Conservation (phyloP, 2,329 filamentous ascomycete genomes). For the Macrophomina tecta region DNA sequence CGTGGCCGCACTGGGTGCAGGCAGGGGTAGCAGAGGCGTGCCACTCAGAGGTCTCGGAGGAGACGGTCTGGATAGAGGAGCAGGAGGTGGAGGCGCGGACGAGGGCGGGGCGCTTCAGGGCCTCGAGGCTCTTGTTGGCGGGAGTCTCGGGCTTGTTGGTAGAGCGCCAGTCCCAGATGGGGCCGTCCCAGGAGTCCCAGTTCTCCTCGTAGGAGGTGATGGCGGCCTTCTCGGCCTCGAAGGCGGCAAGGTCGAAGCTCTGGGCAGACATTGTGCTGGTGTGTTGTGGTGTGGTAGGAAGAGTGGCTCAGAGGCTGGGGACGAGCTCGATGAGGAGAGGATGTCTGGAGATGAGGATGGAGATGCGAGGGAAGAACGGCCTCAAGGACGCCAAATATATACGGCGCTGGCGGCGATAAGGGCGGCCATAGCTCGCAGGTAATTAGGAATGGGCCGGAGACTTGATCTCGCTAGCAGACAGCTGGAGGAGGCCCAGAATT, state of each 20-base stretch:
- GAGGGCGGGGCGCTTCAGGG: constrained; percentile 26
- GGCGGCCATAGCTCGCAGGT: constrained; percentile 15
- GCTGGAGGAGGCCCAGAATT: constrained; percentile 19
- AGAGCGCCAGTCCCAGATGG: constrained; percentile 27
- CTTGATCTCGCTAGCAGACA: not conserved
- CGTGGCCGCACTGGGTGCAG: constrained; percentile 26
- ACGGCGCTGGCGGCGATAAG: constrained; percentile 23
- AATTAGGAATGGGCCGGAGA: constrained; percentile 15
- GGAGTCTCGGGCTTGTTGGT: constrained; percentile 24
- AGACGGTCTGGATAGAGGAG: constrained; percentile 23
- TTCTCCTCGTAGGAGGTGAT: constrained; percentile 34
- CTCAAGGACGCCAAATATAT: constrained; percentile 12
- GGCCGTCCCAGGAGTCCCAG: constrained; percentile 30
- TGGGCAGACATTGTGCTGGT: constrained; percentile 29
- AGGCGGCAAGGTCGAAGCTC: constrained; percentile 32
- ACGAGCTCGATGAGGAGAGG: constrained; percentile 69
- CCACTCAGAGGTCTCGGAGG: constrained; percentile 17
- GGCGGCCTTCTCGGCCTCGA: constrained; percentile 33
- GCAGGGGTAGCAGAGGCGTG: constrained; percentile 21
- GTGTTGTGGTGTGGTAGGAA: not conserved
- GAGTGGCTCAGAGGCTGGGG: not conserved
- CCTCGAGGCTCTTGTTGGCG: constrained; percentile 22
- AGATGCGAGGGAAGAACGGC: constrained; percentile 57
- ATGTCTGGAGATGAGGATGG: constrained; percentile 89
- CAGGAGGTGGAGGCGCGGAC: constrained; percentile 22